Evolutionary conservation across 345 rosid species (phyloP), one percentile per base, ranked within the genome.

Genomic region (Microcos paniculata): DNA sequence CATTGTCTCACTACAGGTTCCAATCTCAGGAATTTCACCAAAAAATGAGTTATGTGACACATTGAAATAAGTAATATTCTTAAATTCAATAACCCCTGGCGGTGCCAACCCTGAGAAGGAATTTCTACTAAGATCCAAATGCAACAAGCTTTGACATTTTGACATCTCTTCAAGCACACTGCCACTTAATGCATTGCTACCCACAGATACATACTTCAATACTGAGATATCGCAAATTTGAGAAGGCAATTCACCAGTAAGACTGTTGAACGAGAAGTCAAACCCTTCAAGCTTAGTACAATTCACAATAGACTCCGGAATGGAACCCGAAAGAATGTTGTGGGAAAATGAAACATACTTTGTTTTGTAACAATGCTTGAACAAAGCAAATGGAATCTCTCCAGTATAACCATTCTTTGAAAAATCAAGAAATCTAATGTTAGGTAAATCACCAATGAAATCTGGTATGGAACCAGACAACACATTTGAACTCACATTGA

Each of bases 401-500:
- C 95, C 97, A 56, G 42, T 40, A 70, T 86, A 92, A 45, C 84
- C 86, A 85, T 93, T 96, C 71, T 76, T 88, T 57, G 99, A 96
- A 87, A 96, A 86, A 81, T 96, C 99, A 31, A 96, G 94, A 77
- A 96, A 90, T 85, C 99, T 85, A 62, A 96, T 87, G 70, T 76
- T 93, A 52, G 89, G 91, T 61, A 96, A 86, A 30, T 84, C 92
- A 51, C 98, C 98, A 48, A 96, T 74, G 78, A 96, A 96, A 74
- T 90, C 97, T 8, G 97, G 99, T 76, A 92, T 90, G 12, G 88
- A 82, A 80, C 99, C 99, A 72, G 98, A 89, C 15, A 96, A 80
- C 10, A 91, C 91, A 85, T 96, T 96, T 21, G 96, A 89, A 76
- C 99, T 96, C 77, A 96, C 83, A 84, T 96, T 96, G 70, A 96